phyloP scores from a whole-genome alignment of 257 asterid genomes.

The Prunella vulgaris region DNA sequence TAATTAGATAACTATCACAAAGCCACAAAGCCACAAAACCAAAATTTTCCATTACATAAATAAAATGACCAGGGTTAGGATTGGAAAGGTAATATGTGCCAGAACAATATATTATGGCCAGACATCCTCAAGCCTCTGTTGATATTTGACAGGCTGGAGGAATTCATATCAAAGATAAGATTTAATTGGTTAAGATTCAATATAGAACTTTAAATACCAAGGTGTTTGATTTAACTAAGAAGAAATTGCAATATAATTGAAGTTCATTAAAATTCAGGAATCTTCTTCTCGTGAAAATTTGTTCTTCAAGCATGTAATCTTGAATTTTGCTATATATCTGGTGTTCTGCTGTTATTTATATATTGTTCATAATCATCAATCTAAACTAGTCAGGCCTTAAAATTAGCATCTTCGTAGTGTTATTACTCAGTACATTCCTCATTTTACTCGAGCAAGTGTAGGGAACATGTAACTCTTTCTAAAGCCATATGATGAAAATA shows the following conservation, averaged over 20 bases:
- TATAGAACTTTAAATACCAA: not conserved
- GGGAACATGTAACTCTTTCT: not conserved
- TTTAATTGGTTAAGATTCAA: not conserved
- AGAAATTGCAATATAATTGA: not conserved
- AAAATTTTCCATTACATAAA: not conserved
- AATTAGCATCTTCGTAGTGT: not conserved
- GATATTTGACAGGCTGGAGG: not conserved
- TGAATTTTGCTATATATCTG: not conserved
- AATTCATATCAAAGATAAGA: not conserved
- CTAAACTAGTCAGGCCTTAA: not conserved
- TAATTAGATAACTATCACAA: not conserved
- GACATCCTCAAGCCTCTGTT: not conserved
- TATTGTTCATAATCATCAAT: not conserved
- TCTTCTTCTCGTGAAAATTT: not conserved
- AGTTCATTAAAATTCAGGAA: not conserved
- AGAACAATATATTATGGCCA: not conserved
- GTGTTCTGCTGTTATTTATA: not conserved
- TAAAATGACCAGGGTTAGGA: not conserved
- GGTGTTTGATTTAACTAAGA: not conserved
- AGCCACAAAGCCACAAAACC: not conserved
- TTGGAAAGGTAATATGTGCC: not conserved
- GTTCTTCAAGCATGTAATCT: not conserved
- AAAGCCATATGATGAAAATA: not conserved
- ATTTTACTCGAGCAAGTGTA: not conserved
- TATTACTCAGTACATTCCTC: not conserved